phyloP scores from a whole-genome alignment of 371 early-diverging fungal genomes.

The Mucor racemosus region DNA sequence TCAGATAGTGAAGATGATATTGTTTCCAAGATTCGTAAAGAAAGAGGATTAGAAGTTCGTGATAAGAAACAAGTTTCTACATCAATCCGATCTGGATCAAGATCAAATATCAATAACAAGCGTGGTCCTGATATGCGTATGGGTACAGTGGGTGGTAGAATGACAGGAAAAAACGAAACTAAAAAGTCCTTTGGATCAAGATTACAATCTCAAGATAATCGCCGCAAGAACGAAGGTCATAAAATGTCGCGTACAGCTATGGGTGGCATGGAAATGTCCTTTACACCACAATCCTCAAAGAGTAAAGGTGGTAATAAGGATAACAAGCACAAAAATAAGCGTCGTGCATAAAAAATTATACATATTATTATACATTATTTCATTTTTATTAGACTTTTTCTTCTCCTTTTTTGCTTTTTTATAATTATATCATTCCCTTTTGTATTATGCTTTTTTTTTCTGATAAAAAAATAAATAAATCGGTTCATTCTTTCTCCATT shows the following conservation, averaged over 20 bases:
- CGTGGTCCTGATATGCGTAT: constrained; percentile 56
- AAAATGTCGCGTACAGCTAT: constrained; percentile 62
- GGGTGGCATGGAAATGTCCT: constrained; percentile 73
- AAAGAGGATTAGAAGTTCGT: constrained; percentile 46
- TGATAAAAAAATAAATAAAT: constrained; percentile 9
- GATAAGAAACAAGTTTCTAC: constrained; percentile 37
- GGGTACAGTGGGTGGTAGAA: constrained; percentile 51
- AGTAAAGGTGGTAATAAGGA: constrained; percentile 9
- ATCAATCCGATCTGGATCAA: constrained; percentile 23
- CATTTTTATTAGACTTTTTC: constrained; percentile 6
- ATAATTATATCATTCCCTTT: constrained; percentile 10
- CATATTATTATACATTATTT: background rate
- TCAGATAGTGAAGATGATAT: constrained; percentile 56
- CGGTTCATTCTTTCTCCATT: background rate
- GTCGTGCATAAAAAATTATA: constrained; percentile 15
- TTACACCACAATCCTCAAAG: constrained; percentile 38
- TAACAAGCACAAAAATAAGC: constrained; percentile 19
- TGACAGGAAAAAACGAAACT: constrained; percentile 34
- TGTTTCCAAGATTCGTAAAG: constrained; percentile 51
- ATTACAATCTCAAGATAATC: constrained; percentile 35
- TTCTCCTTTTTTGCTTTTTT: background rate
- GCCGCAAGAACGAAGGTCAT: constrained; percentile 40
- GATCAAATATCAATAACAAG: constrained; percentile 24
- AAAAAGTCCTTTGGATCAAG: constrained; percentile 51
- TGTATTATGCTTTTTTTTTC: background rate